phyloP scores from a whole-genome alignment of 2,329 filamentous ascomycete species.

The Neonectria magnoliae region DNA sequence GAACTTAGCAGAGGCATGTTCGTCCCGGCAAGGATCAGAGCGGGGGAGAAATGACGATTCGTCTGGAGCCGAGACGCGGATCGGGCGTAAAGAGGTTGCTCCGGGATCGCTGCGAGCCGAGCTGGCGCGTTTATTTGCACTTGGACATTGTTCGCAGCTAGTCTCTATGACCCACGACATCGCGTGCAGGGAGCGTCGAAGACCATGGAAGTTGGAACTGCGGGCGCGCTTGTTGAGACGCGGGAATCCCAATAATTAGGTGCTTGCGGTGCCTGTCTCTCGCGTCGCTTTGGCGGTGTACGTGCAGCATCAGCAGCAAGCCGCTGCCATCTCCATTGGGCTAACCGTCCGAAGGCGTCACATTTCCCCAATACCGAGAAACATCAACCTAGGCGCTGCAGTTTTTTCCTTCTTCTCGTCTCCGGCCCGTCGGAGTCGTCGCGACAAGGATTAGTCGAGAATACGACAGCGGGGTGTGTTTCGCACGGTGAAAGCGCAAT shows the following conservation, averaged over 20 bases:
- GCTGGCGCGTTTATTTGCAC: conserved; percentile 22
- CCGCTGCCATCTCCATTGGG: not conserved
- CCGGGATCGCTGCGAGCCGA: not conserved
- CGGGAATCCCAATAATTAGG: not conserved
- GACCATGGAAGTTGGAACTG: conserved; percentile 13
- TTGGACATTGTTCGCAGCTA: not conserved
- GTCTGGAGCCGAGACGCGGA: conserved; percentile 2
- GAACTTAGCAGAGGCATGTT: conserved; percentile 20
- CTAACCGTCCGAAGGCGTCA: not conserved
- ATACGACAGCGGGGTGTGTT: not conserved
- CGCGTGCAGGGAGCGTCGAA: conserved; percentile 6
- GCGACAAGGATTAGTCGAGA: not conserved
- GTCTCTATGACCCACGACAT: not conserved
- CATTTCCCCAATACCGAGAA: not conserved
- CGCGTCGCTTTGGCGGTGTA: conserved; percentile 13
- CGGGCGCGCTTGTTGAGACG: conserved; percentile 29
- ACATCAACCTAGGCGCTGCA: not conserved
- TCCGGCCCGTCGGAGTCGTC: not conserved
- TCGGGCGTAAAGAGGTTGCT: not conserved
- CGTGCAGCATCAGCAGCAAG: not conserved
- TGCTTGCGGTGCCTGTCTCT: not conserved
- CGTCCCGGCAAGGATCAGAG: conserved; percentile 28
- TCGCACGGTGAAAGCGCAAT: not conserved
- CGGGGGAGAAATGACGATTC: conserved; percentile 13
- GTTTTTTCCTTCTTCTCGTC: not conserved